Conservation (phyloP, 441 rosid species). For the Adansonia grandidieri region DNA sequence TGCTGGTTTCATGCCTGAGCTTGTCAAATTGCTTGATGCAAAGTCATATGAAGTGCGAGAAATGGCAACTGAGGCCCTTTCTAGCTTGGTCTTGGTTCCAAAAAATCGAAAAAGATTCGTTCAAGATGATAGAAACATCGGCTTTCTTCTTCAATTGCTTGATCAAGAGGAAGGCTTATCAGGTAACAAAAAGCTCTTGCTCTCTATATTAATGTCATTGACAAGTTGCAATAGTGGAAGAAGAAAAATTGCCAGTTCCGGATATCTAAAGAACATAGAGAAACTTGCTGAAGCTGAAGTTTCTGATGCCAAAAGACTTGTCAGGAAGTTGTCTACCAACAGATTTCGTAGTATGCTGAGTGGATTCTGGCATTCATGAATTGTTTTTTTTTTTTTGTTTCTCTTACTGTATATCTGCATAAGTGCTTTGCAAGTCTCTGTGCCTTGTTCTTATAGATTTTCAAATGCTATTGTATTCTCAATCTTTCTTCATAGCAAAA, state of each 20-base stretch:
- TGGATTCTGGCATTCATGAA: slow-evolving; percentile 79
- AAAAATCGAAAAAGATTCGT: slow-evolving; percentile 71
- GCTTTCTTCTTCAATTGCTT: slow-evolving; percentile 65
- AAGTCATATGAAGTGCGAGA: slow-evolving; percentile 79
- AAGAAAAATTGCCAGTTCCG: slow-evolving; percentile 78
- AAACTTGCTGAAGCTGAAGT: slow-evolving; percentile 88
- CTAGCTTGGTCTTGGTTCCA: slow-evolving; percentile 57
- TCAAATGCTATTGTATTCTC: slow-evolving; percentile 21
- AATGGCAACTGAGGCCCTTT: slow-evolving; percentile 78
- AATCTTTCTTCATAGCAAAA: slow-evolving; percentile 15
- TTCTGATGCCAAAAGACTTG: slow-evolving; percentile 80
- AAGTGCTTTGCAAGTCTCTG: slow-evolving; percentile 23
- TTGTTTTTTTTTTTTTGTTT: slow-evolving; percentile 12
- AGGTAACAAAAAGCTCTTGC: slow-evolving; percentile 59
- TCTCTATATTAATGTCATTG: slow-evolving; percentile 73
- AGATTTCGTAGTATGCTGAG: slow-evolving; percentile 68
- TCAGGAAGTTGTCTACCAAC: slow-evolving; percentile 73
- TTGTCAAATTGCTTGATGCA: slow-evolving; percentile 72
- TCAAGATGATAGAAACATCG: slow-evolving; percentile 68
- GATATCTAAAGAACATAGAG: slow-evolving; percentile 78
- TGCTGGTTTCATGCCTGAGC: slow-evolving; percentile 79
- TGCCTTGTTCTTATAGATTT: neutral
- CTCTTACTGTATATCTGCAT: slow-evolving; percentile 44
- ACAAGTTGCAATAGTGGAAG: slow-evolving; percentile 73
- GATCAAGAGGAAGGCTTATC: slow-evolving; percentile 66